These are phyloP conservation scores for Austroboletus rostrupii DNA, from an alignment of 1,284 basidiomycete genomes.

Conservation along the genomic window DNA sequence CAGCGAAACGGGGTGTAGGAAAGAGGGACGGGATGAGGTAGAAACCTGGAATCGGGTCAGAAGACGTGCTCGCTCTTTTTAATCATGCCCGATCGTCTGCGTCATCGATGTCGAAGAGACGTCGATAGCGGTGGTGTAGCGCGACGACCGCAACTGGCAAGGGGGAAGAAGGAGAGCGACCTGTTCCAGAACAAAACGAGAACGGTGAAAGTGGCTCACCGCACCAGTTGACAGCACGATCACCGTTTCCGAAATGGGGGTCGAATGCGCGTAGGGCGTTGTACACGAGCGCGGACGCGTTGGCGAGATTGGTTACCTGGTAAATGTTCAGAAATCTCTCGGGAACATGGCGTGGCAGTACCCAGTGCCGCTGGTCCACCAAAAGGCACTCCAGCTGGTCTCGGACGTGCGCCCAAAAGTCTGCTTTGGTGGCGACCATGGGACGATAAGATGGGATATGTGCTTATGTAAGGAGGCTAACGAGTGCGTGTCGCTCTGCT, in stretches of 20 bases:
- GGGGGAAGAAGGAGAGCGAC: neutral
- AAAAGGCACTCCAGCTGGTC: conserved; percentile 61
- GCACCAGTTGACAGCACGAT: conserved; percentile 82
- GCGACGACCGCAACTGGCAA: neutral
- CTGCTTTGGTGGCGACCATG: conserved; percentile 59
- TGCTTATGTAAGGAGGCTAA: conserved; percentile 17
- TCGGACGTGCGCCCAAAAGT: conserved; percentile 77
- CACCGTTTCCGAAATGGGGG: conserved; percentile 58
- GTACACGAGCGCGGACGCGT: conserved; percentile 76
- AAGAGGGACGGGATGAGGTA: conserved; percentile 69
- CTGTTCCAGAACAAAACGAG: neutral
- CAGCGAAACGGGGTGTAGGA: conserved; percentile 42
- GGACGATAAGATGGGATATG: neutral
- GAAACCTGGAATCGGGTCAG: conserved; percentile 56
- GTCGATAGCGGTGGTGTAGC: neutral
- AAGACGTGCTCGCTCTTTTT: neutral
- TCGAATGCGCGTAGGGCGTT: conserved; percentile 68
- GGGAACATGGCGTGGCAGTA: conserved; percentile 29
- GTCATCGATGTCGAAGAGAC: neutral
- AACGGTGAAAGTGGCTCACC: conserved; percentile 47
- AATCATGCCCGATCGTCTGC: too few relatives aligned
- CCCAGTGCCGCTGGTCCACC: conserved; percentile 73
- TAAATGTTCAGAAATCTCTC: neutral
- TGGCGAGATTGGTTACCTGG: conserved; percentile 83
- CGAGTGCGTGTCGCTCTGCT: neutral